A percentile compares a stretch with the other conserved stretches of the same genome.
phyloP scores from a whole-genome alignment of 257 asterid species.

The Coffea canephora region DNA sequence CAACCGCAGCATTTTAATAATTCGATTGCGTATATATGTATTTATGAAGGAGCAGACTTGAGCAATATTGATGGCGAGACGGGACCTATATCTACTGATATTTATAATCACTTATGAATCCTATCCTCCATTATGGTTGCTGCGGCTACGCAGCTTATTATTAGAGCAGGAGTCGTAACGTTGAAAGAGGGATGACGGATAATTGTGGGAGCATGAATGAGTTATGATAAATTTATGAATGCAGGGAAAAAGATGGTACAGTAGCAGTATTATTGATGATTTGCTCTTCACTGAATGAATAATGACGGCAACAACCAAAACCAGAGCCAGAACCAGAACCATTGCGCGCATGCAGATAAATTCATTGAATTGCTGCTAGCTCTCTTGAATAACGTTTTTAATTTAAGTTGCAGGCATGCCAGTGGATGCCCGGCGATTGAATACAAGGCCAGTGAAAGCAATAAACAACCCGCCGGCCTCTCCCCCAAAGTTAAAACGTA shows the following conservation, averaged over 20 bases:
- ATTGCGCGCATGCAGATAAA: no score
- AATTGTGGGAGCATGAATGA: background rate
- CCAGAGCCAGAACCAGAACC: no score
- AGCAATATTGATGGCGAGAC: background rate
- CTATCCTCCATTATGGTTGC: conserved; percentile 19
- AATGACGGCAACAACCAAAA: conserved; percentile 18
- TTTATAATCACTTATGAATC: conserved; percentile 26
- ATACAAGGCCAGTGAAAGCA: no score
- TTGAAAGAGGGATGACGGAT: background rate
- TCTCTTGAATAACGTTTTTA: no score
- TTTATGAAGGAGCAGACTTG: background rate
- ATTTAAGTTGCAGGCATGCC: no score
- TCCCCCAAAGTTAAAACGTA: no score
- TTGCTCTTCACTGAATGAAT: background rate
- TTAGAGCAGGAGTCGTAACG: no score
- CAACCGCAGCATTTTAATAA: background rate
- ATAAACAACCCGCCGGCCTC: no score
- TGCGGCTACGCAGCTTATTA: background rate
- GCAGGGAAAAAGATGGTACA: background rate
- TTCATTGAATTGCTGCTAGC: no score
- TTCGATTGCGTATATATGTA: background rate
- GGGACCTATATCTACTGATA: background rate
- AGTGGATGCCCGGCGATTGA: no score
- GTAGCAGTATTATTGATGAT: conserved; percentile 2
- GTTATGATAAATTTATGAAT: background rate